These are phyloP conservation scores for Cornus florida DNA, from an alignment of 148 eudicot species.

Conservation along the genomic window DNA sequence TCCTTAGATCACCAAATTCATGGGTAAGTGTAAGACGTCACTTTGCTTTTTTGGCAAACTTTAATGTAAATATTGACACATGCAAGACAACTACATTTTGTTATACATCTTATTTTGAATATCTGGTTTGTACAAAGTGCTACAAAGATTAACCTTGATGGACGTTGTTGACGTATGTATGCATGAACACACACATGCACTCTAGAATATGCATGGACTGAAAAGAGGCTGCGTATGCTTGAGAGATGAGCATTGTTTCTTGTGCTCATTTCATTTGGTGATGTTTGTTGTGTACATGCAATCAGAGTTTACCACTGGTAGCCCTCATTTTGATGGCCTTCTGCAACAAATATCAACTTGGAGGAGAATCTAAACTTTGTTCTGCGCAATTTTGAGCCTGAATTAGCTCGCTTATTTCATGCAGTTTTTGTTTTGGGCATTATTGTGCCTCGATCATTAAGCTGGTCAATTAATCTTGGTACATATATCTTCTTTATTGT, in stretches of 20 bases:
- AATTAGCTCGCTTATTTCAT: too few species aligned
- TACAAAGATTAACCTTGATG: background rate
- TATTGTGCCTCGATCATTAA: too few species aligned
- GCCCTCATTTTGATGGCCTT: background rate
- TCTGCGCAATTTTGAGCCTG: background rate
- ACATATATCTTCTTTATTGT: background rate
- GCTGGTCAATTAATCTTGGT: too few species aligned
- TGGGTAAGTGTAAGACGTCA: slow-evolving; percentile 59
- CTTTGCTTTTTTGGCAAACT: too few species aligned
- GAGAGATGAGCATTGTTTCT: background rate
- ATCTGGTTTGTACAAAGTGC: background rate
- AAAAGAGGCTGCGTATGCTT: background rate
- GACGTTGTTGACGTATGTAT: background rate
- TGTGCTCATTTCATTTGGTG: background rate
- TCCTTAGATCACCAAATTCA: slow-evolving; percentile 72
- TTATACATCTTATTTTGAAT: too few species aligned
- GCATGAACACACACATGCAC: too few species aligned
- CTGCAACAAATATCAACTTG: background rate
- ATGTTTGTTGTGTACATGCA: background rate
- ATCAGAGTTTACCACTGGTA: background rate
- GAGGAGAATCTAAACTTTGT: background rate
- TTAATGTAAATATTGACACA: too few species aligned
- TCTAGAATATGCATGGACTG: too few species aligned
- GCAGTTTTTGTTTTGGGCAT: too few species aligned
- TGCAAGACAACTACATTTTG: too few species aligned